These are phyloP conservation scores for Emergomyces pasteurianus DNA, from an alignment of 2,329 filamentous ascomycete genomes.

Conservation along the genomic window DNA sequence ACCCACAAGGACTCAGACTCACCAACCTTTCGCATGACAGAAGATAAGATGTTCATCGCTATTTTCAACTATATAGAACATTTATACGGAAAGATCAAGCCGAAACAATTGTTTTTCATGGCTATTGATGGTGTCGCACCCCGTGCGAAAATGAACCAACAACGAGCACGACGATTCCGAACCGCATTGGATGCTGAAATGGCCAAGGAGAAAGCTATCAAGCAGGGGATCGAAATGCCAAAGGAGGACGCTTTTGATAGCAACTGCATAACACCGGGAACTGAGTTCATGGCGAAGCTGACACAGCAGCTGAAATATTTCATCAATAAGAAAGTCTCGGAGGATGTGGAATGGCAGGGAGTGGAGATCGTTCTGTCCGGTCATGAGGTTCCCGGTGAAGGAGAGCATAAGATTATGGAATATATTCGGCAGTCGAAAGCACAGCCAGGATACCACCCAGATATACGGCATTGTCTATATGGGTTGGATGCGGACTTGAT, in stretches of 20 bases:
- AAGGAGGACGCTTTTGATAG: conserved; percentile 96
- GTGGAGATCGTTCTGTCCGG: conserved; percentile 93
- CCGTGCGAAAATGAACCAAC: conserved; percentile 99
- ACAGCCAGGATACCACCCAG: conserved; percentile 82
- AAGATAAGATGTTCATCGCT: conserved; percentile 98
- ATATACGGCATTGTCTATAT: conserved; percentile 92
- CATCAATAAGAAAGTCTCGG: conserved; percentile 95
- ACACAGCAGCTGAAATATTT: conserved; percentile 94
- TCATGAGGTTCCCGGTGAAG: conserved; percentile 94
- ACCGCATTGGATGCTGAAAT: conserved; percentile 84
- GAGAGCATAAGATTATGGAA: conserved; percentile 99
- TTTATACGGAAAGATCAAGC: conserved; percentile 96
- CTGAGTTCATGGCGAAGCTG: conserved; percentile 94
- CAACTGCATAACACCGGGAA: conserved; percentile 95
- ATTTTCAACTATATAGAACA: conserved; percentile 99
- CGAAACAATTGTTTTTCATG: conserved; percentile 98
- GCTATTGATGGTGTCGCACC: conserved; percentile 96
- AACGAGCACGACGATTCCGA: conserved; percentile 86
- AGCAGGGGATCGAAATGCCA: conserved; percentile 80
- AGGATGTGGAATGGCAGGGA: conserved; percentile 94
- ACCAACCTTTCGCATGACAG: conserved; percentile 80
- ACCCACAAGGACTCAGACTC: conserved; percentile 95
- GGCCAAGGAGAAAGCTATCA: conserved; percentile 83
- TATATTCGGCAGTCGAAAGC: conserved; percentile 97
- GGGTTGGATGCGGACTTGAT: conserved; percentile 95